These are phyloP conservation scores for Rhodotorula diobovata DNA, from an alignment of 768 basidiomycete species.

Conservation along the genomic window DNA sequence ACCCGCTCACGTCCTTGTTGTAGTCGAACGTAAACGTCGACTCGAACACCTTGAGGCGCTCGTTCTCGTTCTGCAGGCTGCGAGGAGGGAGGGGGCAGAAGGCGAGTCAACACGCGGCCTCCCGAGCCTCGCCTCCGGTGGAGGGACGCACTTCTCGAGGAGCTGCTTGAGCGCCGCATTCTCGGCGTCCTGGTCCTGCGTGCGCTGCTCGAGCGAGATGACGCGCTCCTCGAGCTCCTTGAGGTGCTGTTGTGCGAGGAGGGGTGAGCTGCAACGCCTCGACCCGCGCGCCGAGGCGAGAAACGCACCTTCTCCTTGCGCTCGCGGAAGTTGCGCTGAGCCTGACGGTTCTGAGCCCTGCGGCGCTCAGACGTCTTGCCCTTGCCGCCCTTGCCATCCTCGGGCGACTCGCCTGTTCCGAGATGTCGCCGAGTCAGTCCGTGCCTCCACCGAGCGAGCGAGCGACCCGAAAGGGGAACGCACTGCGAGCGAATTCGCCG, in stretches of 20 bases:
- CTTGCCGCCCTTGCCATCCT: constrained; percentile 25
- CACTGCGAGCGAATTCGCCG: constrained; percentile 21
- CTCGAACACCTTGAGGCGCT: constrained; percentile 35
- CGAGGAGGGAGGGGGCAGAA: neutral
- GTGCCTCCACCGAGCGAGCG: no score
- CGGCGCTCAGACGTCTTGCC: constrained; percentile 55
- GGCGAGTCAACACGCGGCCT: neutral
- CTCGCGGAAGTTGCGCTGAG: constrained; percentile 94
- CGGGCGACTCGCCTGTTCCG: constrained; percentile 23
- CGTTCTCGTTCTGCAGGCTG: constrained; percentile 33
- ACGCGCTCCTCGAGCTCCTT: constrained; percentile 50
- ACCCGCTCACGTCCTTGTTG: constrained; percentile 19
- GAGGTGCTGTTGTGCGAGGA: constrained; percentile 61
- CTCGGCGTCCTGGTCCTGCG: constrained; percentile 16
- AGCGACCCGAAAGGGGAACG: neutral
- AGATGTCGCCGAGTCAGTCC: neutral
- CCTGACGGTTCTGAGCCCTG: constrained; percentile 94
- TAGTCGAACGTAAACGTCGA: constrained; percentile 33
- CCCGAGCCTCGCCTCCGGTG: neutral
- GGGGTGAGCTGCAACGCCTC: neutral
- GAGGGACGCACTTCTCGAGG: constrained; percentile 18
- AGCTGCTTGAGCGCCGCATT: constrained; percentile 37
- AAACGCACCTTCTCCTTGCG: constrained; percentile 63
- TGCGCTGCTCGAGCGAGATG: constrained; percentile 18
- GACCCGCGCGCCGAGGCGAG: neutral